These are phyloP conservation scores for Brassica hybrid DNA, from an alignment of 441 rosid species.

Conservation along the genomic window DNA sequence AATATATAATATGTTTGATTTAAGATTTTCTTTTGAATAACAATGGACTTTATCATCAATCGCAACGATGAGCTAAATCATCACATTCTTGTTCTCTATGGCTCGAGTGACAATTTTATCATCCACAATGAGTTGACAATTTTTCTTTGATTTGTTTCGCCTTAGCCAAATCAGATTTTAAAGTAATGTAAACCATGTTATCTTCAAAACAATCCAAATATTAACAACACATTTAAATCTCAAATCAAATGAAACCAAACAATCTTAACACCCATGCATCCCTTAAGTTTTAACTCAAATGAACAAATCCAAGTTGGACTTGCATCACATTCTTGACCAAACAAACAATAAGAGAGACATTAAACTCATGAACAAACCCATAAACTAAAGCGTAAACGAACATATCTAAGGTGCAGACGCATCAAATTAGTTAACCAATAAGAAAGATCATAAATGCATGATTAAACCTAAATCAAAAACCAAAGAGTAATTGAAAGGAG, in stretches of 20 bases:
- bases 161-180: background rate
- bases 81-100: background rate
- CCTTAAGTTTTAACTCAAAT: background rate
- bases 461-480: too few relatives aligned
- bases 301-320: background rate
- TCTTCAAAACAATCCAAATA: too few relatives aligned
- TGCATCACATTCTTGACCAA: background rate
- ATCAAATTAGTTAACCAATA: too few relatives aligned
- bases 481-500: too few relatives aligned
- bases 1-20: too few relatives aligned
- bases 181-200: background rate
- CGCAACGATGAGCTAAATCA: background rate
- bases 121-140: background rate
- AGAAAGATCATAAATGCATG: too few relatives aligned
- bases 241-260: background rate
- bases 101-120: background rate
- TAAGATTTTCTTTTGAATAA: background rate
- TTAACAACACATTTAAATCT: too few relatives aligned
- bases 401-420: too few relatives aligned
- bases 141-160: too few relatives aligned
- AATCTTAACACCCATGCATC: background rate
- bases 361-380: background rate
- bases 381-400: too few relatives aligned
- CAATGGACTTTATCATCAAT: background rate
- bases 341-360: background rate